These are phyloP conservation scores for Lasiosphaeria miniovina DNA, from an alignment of 495 filamentous ascomycete species.

Conservation along the genomic window DNA sequence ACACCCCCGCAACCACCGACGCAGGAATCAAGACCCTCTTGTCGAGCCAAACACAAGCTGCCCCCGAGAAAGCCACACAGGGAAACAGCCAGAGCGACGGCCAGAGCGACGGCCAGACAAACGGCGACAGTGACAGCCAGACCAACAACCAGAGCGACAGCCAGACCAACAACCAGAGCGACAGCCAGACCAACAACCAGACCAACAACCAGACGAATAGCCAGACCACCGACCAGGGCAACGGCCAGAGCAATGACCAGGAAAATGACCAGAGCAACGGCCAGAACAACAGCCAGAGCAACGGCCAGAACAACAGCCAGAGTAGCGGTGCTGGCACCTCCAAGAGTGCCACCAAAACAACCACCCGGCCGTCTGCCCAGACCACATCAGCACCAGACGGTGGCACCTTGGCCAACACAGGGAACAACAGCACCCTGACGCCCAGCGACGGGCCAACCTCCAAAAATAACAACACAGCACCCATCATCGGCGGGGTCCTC, in stretches of 20 bases:
- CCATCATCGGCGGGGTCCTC: neutral
- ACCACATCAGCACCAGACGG: too few species aligned
- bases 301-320: neutral
- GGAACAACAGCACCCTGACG: too few species aligned
- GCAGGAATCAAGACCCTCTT: too few species aligned
- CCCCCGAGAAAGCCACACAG: too few species aligned
- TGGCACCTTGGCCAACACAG: too few species aligned
- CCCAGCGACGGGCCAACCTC: neutral
- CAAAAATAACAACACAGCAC: neutral
- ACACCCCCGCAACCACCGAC: too few species aligned
- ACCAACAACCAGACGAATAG: neutral
- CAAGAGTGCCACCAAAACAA: neutral
- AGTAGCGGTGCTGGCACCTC: neutral
- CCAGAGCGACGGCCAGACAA: too few species aligned
- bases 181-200: neutral
- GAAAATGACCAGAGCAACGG: too few species aligned
- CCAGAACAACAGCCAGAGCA: neutral
- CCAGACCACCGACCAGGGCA: neutral
- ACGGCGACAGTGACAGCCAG: neutral
- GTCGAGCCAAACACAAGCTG: too few species aligned
- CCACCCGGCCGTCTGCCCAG: neutral
- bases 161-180: neutral
- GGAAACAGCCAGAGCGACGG: too few species aligned
- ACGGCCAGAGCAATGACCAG: neutral
- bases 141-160: neutral